These are phyloP conservation scores for Penicillium verhagenii DNA, from an alignment of 495 filamentous ascomycete species.

Conservation along the genomic window DNA sequence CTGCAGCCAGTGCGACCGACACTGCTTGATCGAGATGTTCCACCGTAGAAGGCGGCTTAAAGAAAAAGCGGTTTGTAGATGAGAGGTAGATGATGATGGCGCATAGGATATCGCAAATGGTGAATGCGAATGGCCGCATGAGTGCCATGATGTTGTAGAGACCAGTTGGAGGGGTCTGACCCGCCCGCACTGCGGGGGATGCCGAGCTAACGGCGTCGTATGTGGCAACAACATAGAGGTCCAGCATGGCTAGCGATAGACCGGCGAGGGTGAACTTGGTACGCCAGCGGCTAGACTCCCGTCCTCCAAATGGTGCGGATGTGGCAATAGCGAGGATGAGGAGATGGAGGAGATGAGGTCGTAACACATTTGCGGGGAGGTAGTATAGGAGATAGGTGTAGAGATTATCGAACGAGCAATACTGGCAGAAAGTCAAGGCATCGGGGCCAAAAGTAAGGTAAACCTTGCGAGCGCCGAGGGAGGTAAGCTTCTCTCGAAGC, in stretches of 20 bases:
- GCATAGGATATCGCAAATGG: slow-evolving; percentile 57
- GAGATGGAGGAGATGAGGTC: slow-evolving; percentile 78
- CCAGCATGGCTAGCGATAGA: slow-evolving; percentile 56
- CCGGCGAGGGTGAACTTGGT: slow-evolving; percentile 63
- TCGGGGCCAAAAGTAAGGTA: slow-evolving; percentile 82
- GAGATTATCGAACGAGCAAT: slow-evolving; percentile 74
- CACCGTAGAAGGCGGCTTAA: slow-evolving; percentile 46
- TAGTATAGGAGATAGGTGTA: slow-evolving; percentile 77
- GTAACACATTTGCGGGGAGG: slow-evolving; percentile 63
- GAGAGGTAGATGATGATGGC: slow-evolving; percentile 67
- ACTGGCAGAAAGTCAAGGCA: slow-evolving; percentile 68
- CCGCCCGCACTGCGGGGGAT: slow-evolving; percentile 34
- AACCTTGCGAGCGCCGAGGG: slow-evolving; percentile 68
- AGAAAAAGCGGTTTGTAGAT: slow-evolving; percentile 70
- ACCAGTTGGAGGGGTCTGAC: slow-evolving; percentile 34
- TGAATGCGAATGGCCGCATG: slow-evolving; percentile 58
- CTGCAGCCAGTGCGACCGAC: slow-evolving; percentile 34
- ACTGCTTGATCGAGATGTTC: slow-evolving; percentile 46
- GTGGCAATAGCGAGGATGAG: slow-evolving; percentile 64
- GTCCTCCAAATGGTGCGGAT: slow-evolving; percentile 52
- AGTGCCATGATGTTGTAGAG: slow-evolving; percentile 68
- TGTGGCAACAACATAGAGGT: slow-evolving; percentile 58
- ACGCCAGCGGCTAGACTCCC: slow-evolving; percentile 65
- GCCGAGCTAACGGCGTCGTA: slow-evolving; percentile 62
- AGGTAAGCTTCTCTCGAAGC: slow-evolving; percentile 65